Evolutionary conservation across 768 basidiomycete genomes (phyloP).

Genomic region (Pholiota microspora): DNA sequence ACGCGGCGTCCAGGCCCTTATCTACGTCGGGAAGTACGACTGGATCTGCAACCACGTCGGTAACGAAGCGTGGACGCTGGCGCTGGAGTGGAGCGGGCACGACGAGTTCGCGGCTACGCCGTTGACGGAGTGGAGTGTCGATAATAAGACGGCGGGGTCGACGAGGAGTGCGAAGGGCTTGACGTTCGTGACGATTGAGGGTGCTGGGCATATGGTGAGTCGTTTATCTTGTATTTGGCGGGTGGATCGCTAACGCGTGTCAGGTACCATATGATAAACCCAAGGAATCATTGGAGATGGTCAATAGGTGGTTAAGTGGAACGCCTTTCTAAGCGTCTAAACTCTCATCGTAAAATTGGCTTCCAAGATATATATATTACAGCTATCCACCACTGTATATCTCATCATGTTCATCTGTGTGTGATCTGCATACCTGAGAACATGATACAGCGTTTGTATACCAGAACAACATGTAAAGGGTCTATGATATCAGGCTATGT

Average conservation of each 20-base stretch:
- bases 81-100: conserved; percentile 69
- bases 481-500: no score
- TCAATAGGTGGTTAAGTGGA: conserved; percentile 14
- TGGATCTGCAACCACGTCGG: conserved; percentile 78
- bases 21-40: conserved; percentile 69
- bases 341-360: no score
- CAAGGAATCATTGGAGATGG: conserved; percentile 13
- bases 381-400: no score
- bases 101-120: conserved; percentile 35
- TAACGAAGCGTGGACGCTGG: conserved; percentile 67
- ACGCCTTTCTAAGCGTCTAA: neutral
- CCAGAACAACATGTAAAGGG: no score
- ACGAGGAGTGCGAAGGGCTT: conserved; percentile 43
- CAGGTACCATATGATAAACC: conserved; percentile 18
- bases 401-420: no score
- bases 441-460: no score
- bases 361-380: no score
- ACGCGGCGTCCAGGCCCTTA: conserved; percentile 64
- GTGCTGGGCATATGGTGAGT: conserved; percentile 70
- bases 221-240: neutral
- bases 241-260: neutral
- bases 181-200: conserved; percentile 61
- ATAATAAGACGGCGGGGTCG: conserved; percentile 38
- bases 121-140: conserved; percentile 56
- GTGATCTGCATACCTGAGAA: no score